Evolutionary conservation across 192 early-diverging fungal genomes (phyloP).

Genomic region (Entomortierella beljakovae): DNA sequence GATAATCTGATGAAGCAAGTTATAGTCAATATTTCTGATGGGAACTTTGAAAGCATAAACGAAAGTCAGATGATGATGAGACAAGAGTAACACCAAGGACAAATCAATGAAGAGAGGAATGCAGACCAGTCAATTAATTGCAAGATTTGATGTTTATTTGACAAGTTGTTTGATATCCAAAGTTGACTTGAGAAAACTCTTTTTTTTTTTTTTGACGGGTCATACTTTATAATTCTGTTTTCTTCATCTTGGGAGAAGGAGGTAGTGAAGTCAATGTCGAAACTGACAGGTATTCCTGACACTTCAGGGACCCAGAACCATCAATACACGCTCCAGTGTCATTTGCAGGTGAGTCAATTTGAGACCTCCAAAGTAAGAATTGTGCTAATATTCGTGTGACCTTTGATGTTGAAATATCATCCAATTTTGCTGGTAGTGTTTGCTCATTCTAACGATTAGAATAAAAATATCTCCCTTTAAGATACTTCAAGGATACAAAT

Average conservation of each 20-base stretch:
- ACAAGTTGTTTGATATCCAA: too few relatives aligned
- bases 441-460: not conserved
- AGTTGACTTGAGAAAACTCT: too few relatives aligned
- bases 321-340: not conserved
- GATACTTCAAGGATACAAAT: constrained; percentile 1
- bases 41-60: too few relatives aligned
- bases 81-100: too few relatives aligned
- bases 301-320: not conserved
- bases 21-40: too few relatives aligned
- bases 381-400: not conserved
- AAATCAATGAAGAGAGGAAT: too few relatives aligned
- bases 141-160: too few relatives aligned
- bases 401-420: constrained; percentile 1
- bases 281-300: not conserved
- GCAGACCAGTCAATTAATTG: too few relatives aligned
- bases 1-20: too few relatives aligned
- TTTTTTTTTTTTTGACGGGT: too few relatives aligned
- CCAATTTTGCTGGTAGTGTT: not conserved
- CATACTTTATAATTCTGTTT: too few relatives aligned
- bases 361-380: not conserved
- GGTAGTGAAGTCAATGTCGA: constrained; percentile 5
- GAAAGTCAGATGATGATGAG: too few relatives aligned
- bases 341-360: not conserved
- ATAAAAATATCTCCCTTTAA: constrained; percentile 2
- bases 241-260: constrained; percentile 9